Evolutionary conservation across 768 basidiomycete species (phyloP), one percentile per base, ranked within the genome.

Genomic region (Lepiota subincarnata): DNA sequence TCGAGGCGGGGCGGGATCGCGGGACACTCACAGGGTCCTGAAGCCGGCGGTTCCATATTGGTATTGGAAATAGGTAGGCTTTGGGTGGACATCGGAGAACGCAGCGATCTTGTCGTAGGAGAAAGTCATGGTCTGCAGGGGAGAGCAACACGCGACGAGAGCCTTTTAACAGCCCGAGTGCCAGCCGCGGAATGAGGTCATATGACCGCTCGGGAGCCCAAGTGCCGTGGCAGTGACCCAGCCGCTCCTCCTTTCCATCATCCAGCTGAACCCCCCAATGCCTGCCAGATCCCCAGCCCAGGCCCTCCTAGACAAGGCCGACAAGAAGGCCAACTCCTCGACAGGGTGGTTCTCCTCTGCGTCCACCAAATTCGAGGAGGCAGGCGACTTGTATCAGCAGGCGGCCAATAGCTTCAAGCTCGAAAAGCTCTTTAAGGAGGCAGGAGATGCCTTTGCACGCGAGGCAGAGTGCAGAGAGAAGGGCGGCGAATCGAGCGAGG

Each of bases 11-110:
- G 46, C 51, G 10, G 13, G 34, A 20, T 18, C 7, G 36, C 13
- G 18, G 13, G 47, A 24, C 18, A 72, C 92, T 65, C 70, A 96
- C 94, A 86, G 63, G 3, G 89, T 97, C 65, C 94, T 81, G 73
- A 98, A 98, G 12, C 94, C 94, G 50, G 94, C 94, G 0, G 94
- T 98, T 6, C 94, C 94, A 78, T 97, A 98, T 51, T 87, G 83
- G 62, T 85, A 98, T 16, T 70, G 79, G 31, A 89, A 67, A 37
- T 82, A 68, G 13, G 77, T 62, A n/a, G 85, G 88, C 65, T 93
- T 90, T 1, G 83, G 84, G 66, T 96, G 85, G 26, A 70, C 71
- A 50, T 84, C 77, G 26, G 81, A 71, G 47, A 83, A 73, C 14
- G 67, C 57, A 53, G 66, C 72, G 61, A 91, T 75, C 13, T 67